These are phyloP conservation scores for Phytopythium oedochilum DNA, from an alignment of 352 stramenopile species.

Conservation along the genomic window DNA sequence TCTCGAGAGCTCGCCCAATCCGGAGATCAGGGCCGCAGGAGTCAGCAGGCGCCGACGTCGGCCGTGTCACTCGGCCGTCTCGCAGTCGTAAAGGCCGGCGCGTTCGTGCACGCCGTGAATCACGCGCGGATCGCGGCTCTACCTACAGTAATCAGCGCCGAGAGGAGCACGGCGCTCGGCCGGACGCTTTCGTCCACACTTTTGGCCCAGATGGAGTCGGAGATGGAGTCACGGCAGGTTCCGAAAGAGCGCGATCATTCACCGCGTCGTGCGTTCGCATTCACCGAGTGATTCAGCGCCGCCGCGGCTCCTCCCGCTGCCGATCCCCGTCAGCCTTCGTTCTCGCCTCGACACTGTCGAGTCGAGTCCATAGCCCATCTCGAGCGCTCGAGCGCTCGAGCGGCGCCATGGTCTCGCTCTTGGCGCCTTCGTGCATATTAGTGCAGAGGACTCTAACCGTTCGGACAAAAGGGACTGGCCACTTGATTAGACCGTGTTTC, in stretches of 20 bases:
- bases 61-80: neutral
- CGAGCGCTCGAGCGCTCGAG: too few relatives aligned
- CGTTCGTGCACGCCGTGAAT: neutral
- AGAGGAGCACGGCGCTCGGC: neutral
- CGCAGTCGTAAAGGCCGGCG: neutral
- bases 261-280: neutral
- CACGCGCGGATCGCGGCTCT: too few relatives aligned
- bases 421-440: too few relatives aligned
- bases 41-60: neutral
- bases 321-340: too few relatives aligned
- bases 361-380: too few relatives aligned
- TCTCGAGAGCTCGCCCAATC: neutral
- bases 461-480: too few relatives aligned
- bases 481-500: too few relatives aligned
- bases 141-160: neutral
- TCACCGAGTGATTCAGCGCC: too few relatives aligned
- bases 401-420: too few relatives aligned
- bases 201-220: neutral
- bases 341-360: too few relatives aligned
- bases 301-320: too few relatives aligned
- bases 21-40: neutral
- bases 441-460: too few relatives aligned
- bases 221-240: neutral
- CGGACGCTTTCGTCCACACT: neutral
- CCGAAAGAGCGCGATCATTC: neutral